A percentile compares a stretch with the other conserved stretches of the same genome.
Evolutionary conservation across 2,329 filamentous ascomycete species (phyloP).

Genomic region (Aspergillus alliaceus): DNA sequence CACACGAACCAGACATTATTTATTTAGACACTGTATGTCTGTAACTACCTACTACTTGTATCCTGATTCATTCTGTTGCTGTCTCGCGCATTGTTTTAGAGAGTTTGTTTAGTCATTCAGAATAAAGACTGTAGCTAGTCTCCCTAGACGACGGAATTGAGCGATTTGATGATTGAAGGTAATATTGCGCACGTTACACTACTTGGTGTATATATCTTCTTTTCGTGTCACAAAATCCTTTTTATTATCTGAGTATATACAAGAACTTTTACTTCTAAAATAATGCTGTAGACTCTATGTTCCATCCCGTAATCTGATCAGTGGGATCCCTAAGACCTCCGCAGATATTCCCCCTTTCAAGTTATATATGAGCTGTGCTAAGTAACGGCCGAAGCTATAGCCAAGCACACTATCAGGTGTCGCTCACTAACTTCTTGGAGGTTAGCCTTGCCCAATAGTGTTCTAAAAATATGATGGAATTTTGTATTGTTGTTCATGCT

Average conservation of each 20-base stretch:
- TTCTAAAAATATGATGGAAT: background rate
- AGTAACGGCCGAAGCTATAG: background rate
- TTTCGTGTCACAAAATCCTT: background rate
- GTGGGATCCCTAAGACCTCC: no score
- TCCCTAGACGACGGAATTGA: slow-evolving; percentile 2
- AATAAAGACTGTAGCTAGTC: background rate
- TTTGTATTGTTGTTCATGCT: background rate
- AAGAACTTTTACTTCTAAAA: background rate
- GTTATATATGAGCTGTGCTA: background rate
- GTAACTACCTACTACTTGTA: no score
- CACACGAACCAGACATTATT: background rate
- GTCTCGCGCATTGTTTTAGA: no score
- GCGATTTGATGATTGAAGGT: background rate
- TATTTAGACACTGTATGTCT: background rate
- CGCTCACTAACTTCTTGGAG: background rate
- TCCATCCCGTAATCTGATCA: background rate
- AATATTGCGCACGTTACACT: background rate
- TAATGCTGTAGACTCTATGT: background rate
- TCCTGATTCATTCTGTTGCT: no score
- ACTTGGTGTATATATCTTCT: background rate
- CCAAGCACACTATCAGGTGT: background rate
- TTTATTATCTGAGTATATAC: background rate
- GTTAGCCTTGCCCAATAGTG: background rate
- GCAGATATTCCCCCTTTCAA: background rate
- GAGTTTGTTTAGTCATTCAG: no score